phyloP scores from a whole-genome alignment of 495 filamentous ascomycete genomes.

The Podospora pseudopauciseta region DNA sequence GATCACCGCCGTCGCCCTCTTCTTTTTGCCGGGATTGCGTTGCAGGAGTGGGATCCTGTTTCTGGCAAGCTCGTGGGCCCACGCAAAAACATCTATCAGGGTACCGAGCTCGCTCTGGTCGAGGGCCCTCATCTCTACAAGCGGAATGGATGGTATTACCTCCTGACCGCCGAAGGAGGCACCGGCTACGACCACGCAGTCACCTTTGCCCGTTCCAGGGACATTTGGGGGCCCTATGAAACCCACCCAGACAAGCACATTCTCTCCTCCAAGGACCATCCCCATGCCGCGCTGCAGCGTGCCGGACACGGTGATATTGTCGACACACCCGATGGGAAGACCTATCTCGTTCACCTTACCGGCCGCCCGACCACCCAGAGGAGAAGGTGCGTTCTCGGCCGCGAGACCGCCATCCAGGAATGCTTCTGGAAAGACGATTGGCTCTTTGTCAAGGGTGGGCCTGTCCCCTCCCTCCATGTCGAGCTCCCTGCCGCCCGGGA shows the following conservation, averaged over 20 bases:
- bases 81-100: conserved; percentile 51
- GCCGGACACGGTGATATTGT: conserved; percentile 59
- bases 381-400: conserved; percentile 52
- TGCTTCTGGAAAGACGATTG: conserved; percentile 53
- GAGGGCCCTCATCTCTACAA: conserved; percentile 65
- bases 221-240: conserved; percentile 58
- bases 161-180: conserved; percentile 64
- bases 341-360: conserved; percentile 53
- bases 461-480: conserved; percentile 50
- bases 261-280: conserved; percentile 44
- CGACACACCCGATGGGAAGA: conserved; percentile 53
- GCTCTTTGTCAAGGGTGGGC: conserved; percentile 55
- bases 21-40: conserved; percentile 44
- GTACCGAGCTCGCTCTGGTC: conserved; percentile 52
- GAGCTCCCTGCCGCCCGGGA: conserved; percentile 48
- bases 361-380: conserved; percentile 52
- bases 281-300: conserved; percentile 46
- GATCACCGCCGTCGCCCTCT: conserved; percentile 49
- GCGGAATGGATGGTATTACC: conserved; percentile 62
- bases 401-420: conserved; percentile 55
- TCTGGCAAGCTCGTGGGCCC: conserved; percentile 45
- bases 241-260: conserved; percentile 48
- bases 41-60: conserved; percentile 48
- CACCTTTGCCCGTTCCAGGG: conserved; percentile 50
- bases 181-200: conserved; percentile 56